Conservation (phyloP, 352 stramenopile genomes). For the Globisporangium cederbergense region DNA sequence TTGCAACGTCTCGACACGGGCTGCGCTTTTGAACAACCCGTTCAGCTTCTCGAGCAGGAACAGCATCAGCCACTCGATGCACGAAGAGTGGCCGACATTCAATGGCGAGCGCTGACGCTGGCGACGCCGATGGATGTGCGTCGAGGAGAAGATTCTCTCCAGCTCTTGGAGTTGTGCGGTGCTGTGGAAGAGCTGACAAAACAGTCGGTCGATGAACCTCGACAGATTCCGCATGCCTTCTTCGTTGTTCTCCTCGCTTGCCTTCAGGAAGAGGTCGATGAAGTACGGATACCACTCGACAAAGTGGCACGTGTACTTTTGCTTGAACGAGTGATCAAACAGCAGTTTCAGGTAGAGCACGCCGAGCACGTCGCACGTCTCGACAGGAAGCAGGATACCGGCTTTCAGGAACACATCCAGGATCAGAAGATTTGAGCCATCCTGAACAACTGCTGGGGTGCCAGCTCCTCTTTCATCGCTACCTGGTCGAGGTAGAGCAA, state of each 20-base stretch:
- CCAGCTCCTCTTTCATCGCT: neutral
- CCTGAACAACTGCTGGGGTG: neutral
- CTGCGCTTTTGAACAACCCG: constrained; percentile 52
- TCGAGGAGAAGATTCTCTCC: constrained; percentile 37
- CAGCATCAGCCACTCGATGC: constrained; percentile 60
- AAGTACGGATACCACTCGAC: constrained; percentile 81
- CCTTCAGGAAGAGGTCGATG: constrained; percentile 62
- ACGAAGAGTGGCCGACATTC: constrained; percentile 22
- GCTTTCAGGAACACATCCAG: constrained; percentile 75
- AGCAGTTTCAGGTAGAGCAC: constrained; percentile 81
- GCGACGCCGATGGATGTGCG: constrained; percentile 1
- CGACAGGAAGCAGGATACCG: constrained; percentile 62
- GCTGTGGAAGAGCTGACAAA: constrained; percentile 85
- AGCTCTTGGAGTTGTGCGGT: constrained; percentile 69
- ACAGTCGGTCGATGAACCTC: constrained; percentile 79
- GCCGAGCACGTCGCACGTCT: constrained; percentile 71
- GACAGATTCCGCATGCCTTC: constrained; percentile 73
- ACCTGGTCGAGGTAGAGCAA: neutral
- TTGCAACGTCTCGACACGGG: constrained; percentile 54
- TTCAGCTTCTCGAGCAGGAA: constrained; percentile 70
- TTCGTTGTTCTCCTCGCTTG: constrained; percentile 70
- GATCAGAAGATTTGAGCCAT: constrained; percentile 25
- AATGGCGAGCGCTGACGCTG: constrained; percentile 3
- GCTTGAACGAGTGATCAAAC: constrained; percentile 80
- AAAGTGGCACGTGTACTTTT: constrained; percentile 79